phyloP scores from a whole-genome alignment of 2,329 filamentous ascomycete species.

The Calonectria pteridis region DNA sequence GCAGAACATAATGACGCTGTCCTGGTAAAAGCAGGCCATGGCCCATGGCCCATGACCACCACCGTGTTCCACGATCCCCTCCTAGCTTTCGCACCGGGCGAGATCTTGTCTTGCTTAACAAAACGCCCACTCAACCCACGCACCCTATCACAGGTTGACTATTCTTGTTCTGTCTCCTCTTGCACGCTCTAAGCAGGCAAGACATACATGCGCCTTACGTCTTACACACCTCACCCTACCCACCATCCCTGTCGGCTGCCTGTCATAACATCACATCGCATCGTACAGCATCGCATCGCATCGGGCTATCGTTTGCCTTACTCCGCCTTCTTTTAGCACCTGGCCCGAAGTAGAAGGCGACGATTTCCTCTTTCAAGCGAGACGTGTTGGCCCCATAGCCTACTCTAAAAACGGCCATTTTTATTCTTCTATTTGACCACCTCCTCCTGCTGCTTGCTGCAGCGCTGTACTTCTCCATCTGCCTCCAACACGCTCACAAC shows the following conservation, averaged over 20 bases:
- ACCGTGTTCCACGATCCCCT: conserved; percentile 24
- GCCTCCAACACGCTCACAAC: neutral
- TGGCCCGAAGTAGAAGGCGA: conserved; percentile 30
- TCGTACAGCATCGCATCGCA: conserved; percentile 30
- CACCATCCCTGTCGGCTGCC: conserved; percentile 11
- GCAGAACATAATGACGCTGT: conserved; percentile 26
- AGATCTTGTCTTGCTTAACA: conserved; percentile 19
- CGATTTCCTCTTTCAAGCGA: conserved; percentile 32
- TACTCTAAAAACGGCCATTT: conserved; percentile 19
- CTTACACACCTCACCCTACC: conserved; percentile 8
- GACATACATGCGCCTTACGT: conserved; percentile 21
- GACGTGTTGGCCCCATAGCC: conserved; percentile 27
- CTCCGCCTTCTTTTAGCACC: conserved; percentile 25
- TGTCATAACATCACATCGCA: conserved; percentile 38
- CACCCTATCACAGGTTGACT: conserved; percentile 8
- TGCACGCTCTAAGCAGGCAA: conserved; percentile 7
- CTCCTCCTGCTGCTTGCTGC: neutral
- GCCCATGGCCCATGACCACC: conserved; percentile 19
- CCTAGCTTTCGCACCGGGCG: conserved; percentile 15
- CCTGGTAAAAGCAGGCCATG: conserved; percentile 26
- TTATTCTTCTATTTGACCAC: neutral
- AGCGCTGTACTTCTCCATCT: neutral
- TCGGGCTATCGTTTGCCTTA: conserved; percentile 26
- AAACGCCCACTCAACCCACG: neutral
- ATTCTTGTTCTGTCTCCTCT: conserved; percentile 5